Evolutionary conservation across 805 yeast genomes (phyloP).

Genomic region (Ogataea methylovora): DNA sequence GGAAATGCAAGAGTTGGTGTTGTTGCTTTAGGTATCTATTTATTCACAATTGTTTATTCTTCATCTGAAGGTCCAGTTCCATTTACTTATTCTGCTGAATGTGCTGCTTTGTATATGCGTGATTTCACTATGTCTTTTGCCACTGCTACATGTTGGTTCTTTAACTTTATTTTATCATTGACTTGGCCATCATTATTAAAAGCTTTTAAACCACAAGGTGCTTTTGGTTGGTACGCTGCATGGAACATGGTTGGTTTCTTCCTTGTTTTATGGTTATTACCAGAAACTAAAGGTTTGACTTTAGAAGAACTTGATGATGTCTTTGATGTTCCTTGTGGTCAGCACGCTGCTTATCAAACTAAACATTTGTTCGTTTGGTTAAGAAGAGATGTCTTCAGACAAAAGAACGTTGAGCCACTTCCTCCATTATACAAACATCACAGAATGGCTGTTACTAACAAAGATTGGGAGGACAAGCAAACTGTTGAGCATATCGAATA

Average conservation of each 20-base stretch:
- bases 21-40: slow-evolving; percentile 65
- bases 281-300: slow-evolving; percentile 66
- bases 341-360: slow-evolving; percentile 46
- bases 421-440: slow-evolving; percentile 52
- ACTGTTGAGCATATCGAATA: slow-evolving; percentile 41
- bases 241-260: slow-evolving; percentile 71
- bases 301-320: slow-evolving; percentile 74
- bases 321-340: slow-evolving; percentile 49
- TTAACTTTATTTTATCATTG: slow-evolving; percentile 61
- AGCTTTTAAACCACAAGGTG: slow-evolving; percentile 73
- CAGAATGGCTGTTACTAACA: slow-evolving; percentile 52
- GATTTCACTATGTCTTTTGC: slow-evolving; percentile 78
- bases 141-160: slow-evolving; percentile 69
- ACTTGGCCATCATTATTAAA: slow-evolving; percentile 71
- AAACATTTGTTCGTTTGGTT: slow-evolving; percentile 33
- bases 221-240: slow-evolving; percentile 83
- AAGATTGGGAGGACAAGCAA: slow-evolving; percentile 57
- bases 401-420: slow-evolving; percentile 37
- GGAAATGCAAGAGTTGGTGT: slow-evolving; percentile 45
- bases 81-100: slow-evolving; percentile 82
- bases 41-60: slow-evolving; percentile 68
- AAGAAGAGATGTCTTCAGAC: slow-evolving; percentile 41
- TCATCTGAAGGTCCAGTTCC: slow-evolving; percentile 90
- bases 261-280: slow-evolving; percentile 62
- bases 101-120: slow-evolving; percentile 70